Percentiles rank a stretch among this genome's conserved stretches.
Conservation (phyloP, 495 filamentous ascomycete genomes). For the Pseudotulostoma volvatum region DNA sequence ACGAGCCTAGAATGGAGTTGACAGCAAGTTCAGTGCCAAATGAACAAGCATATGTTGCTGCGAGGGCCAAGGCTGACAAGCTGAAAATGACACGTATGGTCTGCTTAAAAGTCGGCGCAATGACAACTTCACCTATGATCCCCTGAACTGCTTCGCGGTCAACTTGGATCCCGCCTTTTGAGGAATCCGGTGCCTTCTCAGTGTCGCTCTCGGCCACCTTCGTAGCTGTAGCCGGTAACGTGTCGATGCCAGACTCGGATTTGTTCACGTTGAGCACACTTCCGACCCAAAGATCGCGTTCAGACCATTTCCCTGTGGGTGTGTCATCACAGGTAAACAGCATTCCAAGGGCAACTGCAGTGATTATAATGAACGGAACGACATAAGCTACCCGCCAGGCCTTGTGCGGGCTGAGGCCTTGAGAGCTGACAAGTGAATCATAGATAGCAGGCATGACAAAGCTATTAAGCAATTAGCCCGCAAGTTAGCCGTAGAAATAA, state of each 20-base stretch:
- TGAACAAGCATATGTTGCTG: constrained; percentile 63
- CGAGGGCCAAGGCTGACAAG: constrained; percentile 48
- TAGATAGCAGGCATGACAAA: constrained; percentile 92
- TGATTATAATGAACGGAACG: constrained; percentile 66
- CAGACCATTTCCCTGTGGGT: constrained; percentile 68
- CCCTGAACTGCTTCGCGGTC: constrained; percentile 30
- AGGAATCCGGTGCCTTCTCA: not conserved
- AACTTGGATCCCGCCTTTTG: constrained; percentile 19
- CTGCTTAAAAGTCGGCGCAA: constrained; percentile 47
- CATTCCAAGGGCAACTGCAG: constrained; percentile 46
- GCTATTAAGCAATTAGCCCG: constrained; percentile 19
- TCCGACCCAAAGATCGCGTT: constrained; percentile 31
- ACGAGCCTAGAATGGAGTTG: constrained; percentile 65
- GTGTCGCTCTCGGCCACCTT: constrained; percentile 3
- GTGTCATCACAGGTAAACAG: constrained; percentile 68
- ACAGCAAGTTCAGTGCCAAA: constrained; percentile 78
- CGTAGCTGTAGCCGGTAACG: constrained; percentile 28
- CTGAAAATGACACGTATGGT: constrained; percentile 41
- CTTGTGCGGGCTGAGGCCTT: constrained; percentile 41
- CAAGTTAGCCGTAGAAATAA: not conserved
- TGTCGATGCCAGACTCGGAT: constrained; percentile 24
- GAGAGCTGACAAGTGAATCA: constrained; percentile 52
- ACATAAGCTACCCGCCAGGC: constrained; percentile 80
- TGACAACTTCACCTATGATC: constrained; percentile 38
- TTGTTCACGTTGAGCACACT: constrained; percentile 10